Conservation (phyloP, 768 basidiomycete species). For the Boletus rubropictus region DNA sequence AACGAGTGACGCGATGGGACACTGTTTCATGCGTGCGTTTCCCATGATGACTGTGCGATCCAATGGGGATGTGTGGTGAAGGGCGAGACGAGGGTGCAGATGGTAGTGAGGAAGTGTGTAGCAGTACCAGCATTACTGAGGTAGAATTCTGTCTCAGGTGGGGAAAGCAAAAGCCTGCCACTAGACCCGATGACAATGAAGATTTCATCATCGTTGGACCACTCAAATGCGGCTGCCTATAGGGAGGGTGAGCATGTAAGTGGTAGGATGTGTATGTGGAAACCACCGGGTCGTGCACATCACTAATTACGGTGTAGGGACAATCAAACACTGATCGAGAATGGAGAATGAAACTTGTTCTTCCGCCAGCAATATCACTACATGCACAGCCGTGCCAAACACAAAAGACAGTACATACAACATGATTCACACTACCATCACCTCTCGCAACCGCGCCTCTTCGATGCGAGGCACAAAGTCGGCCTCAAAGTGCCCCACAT, state of each 20-base stretch:
- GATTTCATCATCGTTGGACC: constrained; percentile 96
- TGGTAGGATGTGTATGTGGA: too few relatives aligned
- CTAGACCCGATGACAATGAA: constrained; percentile 85
- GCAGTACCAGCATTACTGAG: constrained; percentile 97
- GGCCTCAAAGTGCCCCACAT: constrained; percentile 51
- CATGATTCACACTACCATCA: constrained; percentile 3
- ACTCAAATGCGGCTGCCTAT: constrained; percentile 85
- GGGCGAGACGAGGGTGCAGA: constrained; percentile 80
- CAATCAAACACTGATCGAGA: too few relatives aligned
- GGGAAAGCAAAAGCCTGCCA: constrained; percentile 73
- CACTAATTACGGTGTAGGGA: too few relatives aligned
- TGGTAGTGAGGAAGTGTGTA: constrained; percentile 93
- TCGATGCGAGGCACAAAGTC: constrained; percentile 44
- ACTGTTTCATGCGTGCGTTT: constrained; percentile 98
- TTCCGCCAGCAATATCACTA: too few relatives aligned
- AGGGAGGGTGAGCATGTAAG: not conserved
- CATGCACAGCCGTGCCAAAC: too few relatives aligned
- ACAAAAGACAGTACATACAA: too few relatives aligned
- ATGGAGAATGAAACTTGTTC: too few relatives aligned
- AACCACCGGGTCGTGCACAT: too few relatives aligned
- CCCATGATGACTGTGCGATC: constrained; percentile 83
- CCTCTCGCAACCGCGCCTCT: constrained; percentile 10
- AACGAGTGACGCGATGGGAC: constrained; percentile 93
- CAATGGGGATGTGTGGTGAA: constrained; percentile 28
- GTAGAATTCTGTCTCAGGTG: constrained; percentile 82